Base-by-base conservation (phyloP, 2,329 filamentous ascomycete species). In the Colletotrichum ledebouriae region DNA sequence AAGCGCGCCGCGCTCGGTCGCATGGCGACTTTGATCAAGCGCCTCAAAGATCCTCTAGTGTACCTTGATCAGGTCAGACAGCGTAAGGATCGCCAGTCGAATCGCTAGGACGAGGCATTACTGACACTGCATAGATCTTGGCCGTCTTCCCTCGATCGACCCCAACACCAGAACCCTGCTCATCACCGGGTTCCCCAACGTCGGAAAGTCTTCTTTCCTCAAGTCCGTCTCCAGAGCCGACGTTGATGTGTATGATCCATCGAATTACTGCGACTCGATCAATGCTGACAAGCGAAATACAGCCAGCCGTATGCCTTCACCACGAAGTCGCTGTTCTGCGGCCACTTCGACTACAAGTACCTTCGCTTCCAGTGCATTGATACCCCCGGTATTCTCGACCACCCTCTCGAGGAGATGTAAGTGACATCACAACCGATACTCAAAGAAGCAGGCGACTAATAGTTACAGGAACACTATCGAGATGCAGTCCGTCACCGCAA, bases 251-350 rank as follows among this genome's bases (percentile, higher is more conserved):
- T 59, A 57, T 20, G 61, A 37, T 50, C 12, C 37, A 9, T 10
- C 49, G 4, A 39, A 12, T 29, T 33, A 3, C 7, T 13, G 5
- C n/a, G 13, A n/a, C 17, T 20, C 12, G 20, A 17, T 34, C 52
- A 10, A 13, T 25, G 46, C 63, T 66, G 39, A 66, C 57, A 83
- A 95, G 98, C 64, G 95, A 98, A 77, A 93, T 98, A 39, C 94
- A 98, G 83, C 95, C 96, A 98, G 83, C 95, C 96, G 20, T 99
- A 98, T 79, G 97, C 96, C 61, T 99, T 99, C 86, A 98, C 96
- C 41, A 99, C 96, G 62, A 98, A 98, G 87, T 94, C 91, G 74
- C 86, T 99, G 75, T 99, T 98, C 77, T 95, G 98, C 34, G 96
- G 96, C 68, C 96, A 99, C 82, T 98, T 98, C 78, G 94, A 97